Evolutionary conservation across 2,329 filamentous ascomycete species (phyloP).

Genomic region (Botrytis fabae): DNA sequence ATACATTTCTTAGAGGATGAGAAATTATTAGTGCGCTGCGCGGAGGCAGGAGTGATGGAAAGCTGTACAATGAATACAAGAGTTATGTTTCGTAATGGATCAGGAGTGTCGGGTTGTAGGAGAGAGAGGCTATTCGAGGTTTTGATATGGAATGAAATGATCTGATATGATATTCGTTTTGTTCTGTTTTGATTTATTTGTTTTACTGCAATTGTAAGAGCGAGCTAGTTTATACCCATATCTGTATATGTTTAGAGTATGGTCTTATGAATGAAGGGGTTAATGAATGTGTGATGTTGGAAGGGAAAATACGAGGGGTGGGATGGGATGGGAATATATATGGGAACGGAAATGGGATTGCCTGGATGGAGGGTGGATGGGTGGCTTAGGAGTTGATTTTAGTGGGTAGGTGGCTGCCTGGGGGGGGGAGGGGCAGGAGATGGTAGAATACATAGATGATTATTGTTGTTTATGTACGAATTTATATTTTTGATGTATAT

Average conservation of each 20-base stretch:
- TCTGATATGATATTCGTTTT: not conserved
- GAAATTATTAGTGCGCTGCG: too few species aligned
- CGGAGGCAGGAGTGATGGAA: not conserved
- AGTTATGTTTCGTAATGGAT: too few species aligned
- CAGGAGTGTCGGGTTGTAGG: not conserved
- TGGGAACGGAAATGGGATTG: not conserved
- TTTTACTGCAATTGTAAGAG: not conserved
- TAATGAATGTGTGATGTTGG: not conserved
- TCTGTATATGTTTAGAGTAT: not conserved
- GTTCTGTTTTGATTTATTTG: too few species aligned
- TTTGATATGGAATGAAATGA: not conserved
- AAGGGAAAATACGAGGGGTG: not conserved
- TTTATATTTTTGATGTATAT: too few species aligned
- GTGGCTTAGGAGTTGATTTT: not conserved
- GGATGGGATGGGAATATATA: not conserved
- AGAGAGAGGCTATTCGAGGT: too few species aligned
- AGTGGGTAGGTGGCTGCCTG: not conserved
- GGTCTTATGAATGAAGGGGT: not conserved
- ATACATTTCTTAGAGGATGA: not conserved
- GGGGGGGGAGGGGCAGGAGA: not conserved
- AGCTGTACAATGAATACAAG: not conserved
- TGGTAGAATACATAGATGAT: too few species aligned
- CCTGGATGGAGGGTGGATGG: not conserved
- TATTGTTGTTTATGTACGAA: too few species aligned
- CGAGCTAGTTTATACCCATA: not conserved